These are phyloP conservation scores for Eutrema salsugineum DNA, from an alignment of 441 rosid species.

Conservation along the genomic window DNA sequence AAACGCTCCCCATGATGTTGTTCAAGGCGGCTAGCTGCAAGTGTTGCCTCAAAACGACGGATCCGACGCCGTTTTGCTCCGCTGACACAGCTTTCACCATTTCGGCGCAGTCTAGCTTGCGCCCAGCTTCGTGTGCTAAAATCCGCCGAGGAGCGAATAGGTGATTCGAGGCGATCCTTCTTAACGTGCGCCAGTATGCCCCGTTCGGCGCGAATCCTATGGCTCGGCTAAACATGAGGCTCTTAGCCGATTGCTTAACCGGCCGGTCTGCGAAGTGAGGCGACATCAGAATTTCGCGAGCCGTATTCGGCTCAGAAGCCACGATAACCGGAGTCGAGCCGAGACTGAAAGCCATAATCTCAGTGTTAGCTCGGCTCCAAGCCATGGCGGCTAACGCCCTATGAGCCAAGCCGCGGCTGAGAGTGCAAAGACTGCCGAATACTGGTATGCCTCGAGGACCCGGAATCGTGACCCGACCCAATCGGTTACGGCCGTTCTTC, in stretches of 20 bases:
- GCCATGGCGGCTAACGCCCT: constrained; percentile 50
- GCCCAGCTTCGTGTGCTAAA: constrained; percentile 41
- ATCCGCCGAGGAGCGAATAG: constrained; percentile 52
- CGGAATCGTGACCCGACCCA: constrained; percentile 38
- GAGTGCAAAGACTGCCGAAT: constrained; percentile 39
- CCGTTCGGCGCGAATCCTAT: constrained; percentile 75
- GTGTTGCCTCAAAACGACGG: constrained; percentile 49
- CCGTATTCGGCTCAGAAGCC: constrained; percentile 50
- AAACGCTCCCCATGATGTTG: constrained; percentile 80
- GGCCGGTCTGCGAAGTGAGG: constrained; percentile 61
- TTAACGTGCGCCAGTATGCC: constrained; percentile 54
- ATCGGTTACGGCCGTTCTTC: constrained; percentile 50
- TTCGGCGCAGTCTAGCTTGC: constrained; percentile 43
- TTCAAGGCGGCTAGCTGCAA: constrained; percentile 69
- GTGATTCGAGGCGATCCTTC: constrained; percentile 54
- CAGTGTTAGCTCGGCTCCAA: constrained; percentile 25
- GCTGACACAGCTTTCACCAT: constrained; percentile 40
- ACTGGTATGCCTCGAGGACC: constrained; percentile 57
- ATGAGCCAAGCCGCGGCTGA: constrained; percentile 48
- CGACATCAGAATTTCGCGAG: constrained; percentile 51
- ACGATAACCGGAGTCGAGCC: constrained; percentile 55
- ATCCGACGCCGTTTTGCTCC: constrained; percentile 39
- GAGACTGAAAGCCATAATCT: constrained; percentile 59
- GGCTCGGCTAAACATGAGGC: constrained; percentile 60
- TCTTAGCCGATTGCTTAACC: constrained; percentile 58